phyloP scores from a whole-genome alignment of 129 eudicot genomes.

The Glebionis coronaria region DNA sequence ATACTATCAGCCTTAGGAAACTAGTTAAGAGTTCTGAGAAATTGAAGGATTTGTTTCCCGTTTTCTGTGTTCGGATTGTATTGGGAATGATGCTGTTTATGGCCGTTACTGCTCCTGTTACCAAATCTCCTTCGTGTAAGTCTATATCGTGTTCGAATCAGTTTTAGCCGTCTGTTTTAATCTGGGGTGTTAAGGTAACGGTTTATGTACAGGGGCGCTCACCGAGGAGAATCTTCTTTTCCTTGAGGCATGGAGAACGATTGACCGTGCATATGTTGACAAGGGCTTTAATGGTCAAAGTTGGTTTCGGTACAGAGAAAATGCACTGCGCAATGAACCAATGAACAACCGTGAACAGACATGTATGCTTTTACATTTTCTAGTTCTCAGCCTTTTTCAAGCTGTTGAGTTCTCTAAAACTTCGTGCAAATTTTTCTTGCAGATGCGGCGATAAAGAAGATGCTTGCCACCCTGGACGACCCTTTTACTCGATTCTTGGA shows the following conservation, averaged over 20 bases:
- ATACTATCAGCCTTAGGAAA: slow-evolving; percentile 28
- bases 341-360: slow-evolving; percentile 95
- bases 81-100: slow-evolving; percentile 68
- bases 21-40: slow-evolving; percentile 33
- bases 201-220: slow-evolving; percentile 61
- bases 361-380: slow-evolving; percentile 42
- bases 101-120: slow-evolving; percentile 60
- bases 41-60: slow-evolving; percentile 19
- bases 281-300: slow-evolving; percentile 96
- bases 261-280: slow-evolving; percentile 96
- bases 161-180: background rate
- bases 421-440: slow-evolving; percentile 2
- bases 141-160: slow-evolving; percentile 6
- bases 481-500: slow-evolving; percentile 97
- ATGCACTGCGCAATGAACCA: slow-evolving; percentile 89
- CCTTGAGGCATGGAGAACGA: slow-evolving; percentile 96
- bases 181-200: background rate
- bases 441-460: slow-evolving; percentile 93
- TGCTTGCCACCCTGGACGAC: slow-evolving; percentile 90
- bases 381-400: background rate
- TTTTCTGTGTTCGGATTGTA: slow-evolving; percentile 16
- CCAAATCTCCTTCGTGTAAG: slow-evolving; percentile 78
- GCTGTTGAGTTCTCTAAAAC: slow-evolving; percentile 14
- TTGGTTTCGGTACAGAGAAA: slow-evolving; percentile 98
- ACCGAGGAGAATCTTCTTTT: slow-evolving; percentile 89